A percentile compares a stretch with the other conserved stretches of the same genome.
phyloP scores from a whole-genome alignment of 345 rosid species.

The Pugionium dolabratum region DNA sequence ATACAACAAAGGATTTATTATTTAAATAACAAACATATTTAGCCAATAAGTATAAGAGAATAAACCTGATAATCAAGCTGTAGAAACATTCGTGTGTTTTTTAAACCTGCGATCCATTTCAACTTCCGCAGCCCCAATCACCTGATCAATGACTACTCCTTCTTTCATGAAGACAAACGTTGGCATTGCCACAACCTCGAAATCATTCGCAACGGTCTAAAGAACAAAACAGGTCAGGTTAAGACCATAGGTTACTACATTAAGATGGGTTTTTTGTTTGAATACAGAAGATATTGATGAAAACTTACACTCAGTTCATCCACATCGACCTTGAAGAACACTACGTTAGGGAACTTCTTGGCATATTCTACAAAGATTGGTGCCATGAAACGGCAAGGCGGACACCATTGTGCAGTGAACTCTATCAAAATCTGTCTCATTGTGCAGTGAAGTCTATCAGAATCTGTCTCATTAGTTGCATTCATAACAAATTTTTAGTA shows the following conservation, averaged over 20 bases:
- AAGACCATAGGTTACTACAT: too few species aligned
- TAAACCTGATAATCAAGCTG: too few species aligned
- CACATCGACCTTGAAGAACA: constrained; percentile 77
- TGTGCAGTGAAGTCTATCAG: too few species aligned
- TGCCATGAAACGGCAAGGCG: constrained; percentile 69
- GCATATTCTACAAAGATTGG: constrained; percentile 63
- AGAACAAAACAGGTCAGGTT: constrained; percentile 1
- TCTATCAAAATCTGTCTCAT: constrained; percentile 62
- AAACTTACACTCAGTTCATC: constrained; percentile 54
- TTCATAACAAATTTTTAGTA: not conserved
- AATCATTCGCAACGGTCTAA: constrained; percentile 65
- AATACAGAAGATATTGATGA: not conserved
- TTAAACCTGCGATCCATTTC: constrained; percentile 52
- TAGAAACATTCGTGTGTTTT: constrained; percentile 50
- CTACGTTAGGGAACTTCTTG: constrained; percentile 45
- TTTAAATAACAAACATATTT: too few species aligned
- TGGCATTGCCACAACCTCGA: constrained; percentile 73
- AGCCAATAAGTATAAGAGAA: too few species aligned
- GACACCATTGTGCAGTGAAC: constrained; percentile 81
- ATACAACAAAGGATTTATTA: too few species aligned
- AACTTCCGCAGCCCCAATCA: constrained; percentile 69
- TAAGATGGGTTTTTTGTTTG: too few species aligned
- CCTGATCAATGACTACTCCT: constrained; percentile 52
- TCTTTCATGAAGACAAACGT: constrained; percentile 64
- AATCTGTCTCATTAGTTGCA: too few species aligned